phyloP scores from a whole-genome alignment of 441 rosid species.

The Euphorbia celastroides region DNA sequence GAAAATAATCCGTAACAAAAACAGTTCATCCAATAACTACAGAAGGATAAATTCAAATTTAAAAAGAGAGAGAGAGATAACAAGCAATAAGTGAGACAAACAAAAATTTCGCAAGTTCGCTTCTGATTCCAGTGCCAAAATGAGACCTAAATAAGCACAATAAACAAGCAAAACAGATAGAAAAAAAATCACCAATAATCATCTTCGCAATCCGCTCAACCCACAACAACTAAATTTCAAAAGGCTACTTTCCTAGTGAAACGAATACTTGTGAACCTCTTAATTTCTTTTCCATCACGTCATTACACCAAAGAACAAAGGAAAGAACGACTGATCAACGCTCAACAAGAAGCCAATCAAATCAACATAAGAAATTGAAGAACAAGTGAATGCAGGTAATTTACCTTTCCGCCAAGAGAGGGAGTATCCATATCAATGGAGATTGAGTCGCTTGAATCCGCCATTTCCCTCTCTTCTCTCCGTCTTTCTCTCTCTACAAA shows the following conservation, averaged over 20 bases:
- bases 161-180: not conserved
- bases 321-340: conserved; percentile 14
- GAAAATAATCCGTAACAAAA: not conserved
- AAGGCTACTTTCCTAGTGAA: not conserved
- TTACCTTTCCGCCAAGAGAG: conserved; percentile 74
- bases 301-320: conserved; percentile 27
- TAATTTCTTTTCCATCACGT: conserved; percentile 11
- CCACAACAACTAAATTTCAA: not conserved
- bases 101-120: too few species aligned
- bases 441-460: conserved; percentile 70
- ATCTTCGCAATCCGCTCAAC: not conserved
- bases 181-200: not conserved
- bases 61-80: not conserved
- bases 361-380: not conserved
- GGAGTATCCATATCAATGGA: conserved; percentile 81
- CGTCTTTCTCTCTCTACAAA: conserved; percentile 11
- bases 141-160: conserved; percentile 1
- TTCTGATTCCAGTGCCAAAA: not conserved
- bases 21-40: not conserved
- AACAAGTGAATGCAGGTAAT: not conserved
- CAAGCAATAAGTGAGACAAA: not conserved
- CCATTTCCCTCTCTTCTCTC: conserved; percentile 39
- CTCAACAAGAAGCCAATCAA: too few species aligned
- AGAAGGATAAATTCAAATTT: not conserved
- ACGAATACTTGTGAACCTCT: conserved; percentile 6